Percentiles rank a stretch among this genome's conserved stretches.
Evolutionary conservation across 306 rosid genomes (phyloP).

Genomic region (Ammopiptanthus mongolicus): DNA sequence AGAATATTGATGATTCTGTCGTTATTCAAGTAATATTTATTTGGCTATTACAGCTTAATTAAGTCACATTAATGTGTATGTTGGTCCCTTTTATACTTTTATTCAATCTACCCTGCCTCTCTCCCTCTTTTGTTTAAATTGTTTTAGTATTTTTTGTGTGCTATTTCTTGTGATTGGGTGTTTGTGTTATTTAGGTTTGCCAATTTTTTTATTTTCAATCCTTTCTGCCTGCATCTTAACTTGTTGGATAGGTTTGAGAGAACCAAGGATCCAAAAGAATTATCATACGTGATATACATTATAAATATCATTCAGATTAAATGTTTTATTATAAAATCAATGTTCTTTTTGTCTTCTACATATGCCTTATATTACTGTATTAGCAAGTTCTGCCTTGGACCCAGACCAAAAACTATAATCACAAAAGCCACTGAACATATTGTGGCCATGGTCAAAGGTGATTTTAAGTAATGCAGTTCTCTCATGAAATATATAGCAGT

Average conservation of each 20-base stretch:
- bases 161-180: neutral
- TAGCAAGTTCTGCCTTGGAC: too few species aligned
- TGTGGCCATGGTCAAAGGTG: too few species aligned
- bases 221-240: neutral
- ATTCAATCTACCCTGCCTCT: neutral
- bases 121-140: neutral
- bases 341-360: too few species aligned
- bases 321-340: neutral
- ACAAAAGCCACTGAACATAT: too few species aligned
- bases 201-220: neutral
- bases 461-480: too few species aligned
- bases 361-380: too few species aligned
- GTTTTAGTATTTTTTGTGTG: neutral
- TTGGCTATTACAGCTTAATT: conserved; percentile 25
- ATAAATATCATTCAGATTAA: neutral
- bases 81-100: neutral
- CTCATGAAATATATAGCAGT: too few species aligned
- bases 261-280: neutral
- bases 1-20: conserved; percentile 34
- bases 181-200: neutral
- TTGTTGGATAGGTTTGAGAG: neutral
- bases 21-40: conserved; percentile 30
- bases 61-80: conserved; percentile 18
- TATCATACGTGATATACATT: neutral
- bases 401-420: too few species aligned